Base-by-base conservation (phyloP, 192 early-diverging fungal genomes). In the Thamnidium elegans region DNA sequence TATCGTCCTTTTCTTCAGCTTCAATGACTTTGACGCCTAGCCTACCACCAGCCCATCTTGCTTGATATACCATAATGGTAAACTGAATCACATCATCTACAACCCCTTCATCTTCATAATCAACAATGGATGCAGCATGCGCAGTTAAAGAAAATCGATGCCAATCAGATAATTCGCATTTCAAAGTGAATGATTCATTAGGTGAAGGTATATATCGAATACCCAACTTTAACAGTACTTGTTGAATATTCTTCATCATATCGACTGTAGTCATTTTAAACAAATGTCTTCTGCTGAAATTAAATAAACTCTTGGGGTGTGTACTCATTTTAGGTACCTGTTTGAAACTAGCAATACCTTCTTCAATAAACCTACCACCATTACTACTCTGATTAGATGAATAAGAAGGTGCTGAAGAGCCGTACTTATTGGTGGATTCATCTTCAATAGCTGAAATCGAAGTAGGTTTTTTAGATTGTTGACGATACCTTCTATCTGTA, bases 221-320 rank as follows among this genome's bases (percentile, higher is more conserved):
- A 26, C 26, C 36, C 9, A 63, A 19, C 23, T 50, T 63, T 0
- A 17, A 20, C 9, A 63, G 15, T 7, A 63, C 30, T 15, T 51
- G 51, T 7, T 63, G 61, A 23, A 63, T 10, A 42, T 62, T 21
- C 9, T 54, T 48, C 60, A 62, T 39, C 47, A 69, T 43, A 5
- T 61, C 42, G 0, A 11, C 3, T 0, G 59, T 7, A 1, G 42
- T 51, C 2, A 69, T 30, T 7, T 50, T 60, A 31, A 69, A 69
- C 5, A 69, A 42, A 46, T 69, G 58, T 15, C 67, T 31, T n/a
- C 67, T 59, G 17, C 51, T 58, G n/a, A 67, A 67, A 9, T 52
- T 52, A 15, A 69, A 69, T 3, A 69, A n/a, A 62, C 59, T 62
- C 30, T 69, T 69, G 13, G 67, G 66, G 13, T 61, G 51, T 4